A percentile compares a stretch with the other conserved stretches of the same genome.
phyloP scores from a whole-genome alignment of 2,329 filamentous ascomycete species.

The Parafenestella ontariensis region DNA sequence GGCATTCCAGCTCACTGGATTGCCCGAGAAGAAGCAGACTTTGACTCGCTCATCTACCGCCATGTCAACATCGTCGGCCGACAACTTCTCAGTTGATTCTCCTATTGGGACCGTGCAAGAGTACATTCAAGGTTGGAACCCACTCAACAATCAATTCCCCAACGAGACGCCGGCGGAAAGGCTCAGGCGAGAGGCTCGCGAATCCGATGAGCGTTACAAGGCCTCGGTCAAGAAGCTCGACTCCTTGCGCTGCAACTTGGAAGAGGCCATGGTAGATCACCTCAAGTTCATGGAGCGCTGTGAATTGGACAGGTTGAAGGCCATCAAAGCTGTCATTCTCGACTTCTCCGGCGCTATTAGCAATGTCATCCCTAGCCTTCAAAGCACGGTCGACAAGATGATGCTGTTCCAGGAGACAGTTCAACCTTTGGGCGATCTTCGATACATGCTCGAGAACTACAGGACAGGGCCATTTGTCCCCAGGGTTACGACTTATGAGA shows the following conservation, averaged over 20 bases:
- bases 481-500: slow-evolving; percentile 92
- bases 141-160: slow-evolving; percentile 86
- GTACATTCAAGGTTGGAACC: slow-evolving; percentile 91
- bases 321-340: slow-evolving; percentile 96
- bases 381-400: slow-evolving; percentile 97
- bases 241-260: slow-evolving; percentile 88
- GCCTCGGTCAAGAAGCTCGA: slow-evolving; percentile 84
- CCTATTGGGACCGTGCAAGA: slow-evolving; percentile 86
- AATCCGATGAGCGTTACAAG: slow-evolving; percentile 95
- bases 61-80: slow-evolving; percentile 53
- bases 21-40: slow-evolving; percentile 84
- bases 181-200: slow-evolving; percentile 84
- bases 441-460: slow-evolving; percentile 96
- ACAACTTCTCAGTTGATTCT: slow-evolving; percentile 70
- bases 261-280: slow-evolving; percentile 92
- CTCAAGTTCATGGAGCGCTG: slow-evolving; percentile 97
- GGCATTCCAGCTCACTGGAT: slow-evolving; percentile 84
- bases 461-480: slow-evolving; percentile 92
- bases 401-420: slow-evolving; percentile 99
- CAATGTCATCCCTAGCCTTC: slow-evolving; percentile 95
- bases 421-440: slow-evolving; percentile 87
- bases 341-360: slow-evolving; percentile 97
- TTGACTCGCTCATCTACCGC: slow-evolving; percentile 77
- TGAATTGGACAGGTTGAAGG: slow-evolving; percentile 93
- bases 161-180: slow-evolving; percentile 91